Evolutionary conservation across 148 eudicot species (phyloP).

Genomic region (Silene uniflora): DNA sequence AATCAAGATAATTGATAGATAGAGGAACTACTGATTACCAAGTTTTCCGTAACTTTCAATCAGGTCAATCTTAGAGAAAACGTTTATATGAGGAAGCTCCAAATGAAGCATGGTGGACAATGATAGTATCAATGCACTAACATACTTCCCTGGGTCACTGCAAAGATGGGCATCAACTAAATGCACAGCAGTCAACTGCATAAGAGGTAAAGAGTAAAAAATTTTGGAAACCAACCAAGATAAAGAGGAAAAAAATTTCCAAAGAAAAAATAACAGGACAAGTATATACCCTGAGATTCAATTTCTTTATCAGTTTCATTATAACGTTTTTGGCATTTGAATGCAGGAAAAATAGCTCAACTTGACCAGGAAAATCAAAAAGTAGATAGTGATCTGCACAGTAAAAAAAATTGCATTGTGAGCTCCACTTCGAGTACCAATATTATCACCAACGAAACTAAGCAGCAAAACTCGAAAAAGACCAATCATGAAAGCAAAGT

Average conservation of each 20-base stretch:
- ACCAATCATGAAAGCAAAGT: background rate
- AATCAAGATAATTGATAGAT: background rate
- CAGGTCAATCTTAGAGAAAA: constrained; percentile 87
- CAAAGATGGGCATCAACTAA: constrained; percentile 94
- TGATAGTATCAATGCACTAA: constrained; percentile 86
- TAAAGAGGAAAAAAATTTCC: background rate
- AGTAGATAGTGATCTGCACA: constrained; percentile 95
- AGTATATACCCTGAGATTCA: constrained; percentile 73
- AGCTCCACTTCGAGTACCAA: background rate
- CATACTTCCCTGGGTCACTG: constrained; percentile 88
- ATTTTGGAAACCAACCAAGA: constrained; percentile 10
- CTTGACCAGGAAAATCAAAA: constrained; percentile 98
- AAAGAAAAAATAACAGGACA: background rate
- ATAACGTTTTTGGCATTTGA: constrained; percentile 71
- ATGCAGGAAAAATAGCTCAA: constrained; percentile 92
- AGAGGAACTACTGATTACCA: constrained; percentile 37
- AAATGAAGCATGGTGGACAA: constrained; percentile 90
- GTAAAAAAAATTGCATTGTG: background rate
- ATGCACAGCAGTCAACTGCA: constrained; percentile 92
- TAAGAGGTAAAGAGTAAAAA: constrained; percentile 6
- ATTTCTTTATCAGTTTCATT: constrained; percentile 71
- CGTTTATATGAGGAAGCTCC: constrained; percentile 98
- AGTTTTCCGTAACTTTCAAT: constrained; percentile 90
- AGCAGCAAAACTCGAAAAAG: background rate
- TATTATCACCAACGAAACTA: background rate